Base-by-base conservation (phyloP, 208 protist species). In the Trypanosoma platydactyli region DNA sequence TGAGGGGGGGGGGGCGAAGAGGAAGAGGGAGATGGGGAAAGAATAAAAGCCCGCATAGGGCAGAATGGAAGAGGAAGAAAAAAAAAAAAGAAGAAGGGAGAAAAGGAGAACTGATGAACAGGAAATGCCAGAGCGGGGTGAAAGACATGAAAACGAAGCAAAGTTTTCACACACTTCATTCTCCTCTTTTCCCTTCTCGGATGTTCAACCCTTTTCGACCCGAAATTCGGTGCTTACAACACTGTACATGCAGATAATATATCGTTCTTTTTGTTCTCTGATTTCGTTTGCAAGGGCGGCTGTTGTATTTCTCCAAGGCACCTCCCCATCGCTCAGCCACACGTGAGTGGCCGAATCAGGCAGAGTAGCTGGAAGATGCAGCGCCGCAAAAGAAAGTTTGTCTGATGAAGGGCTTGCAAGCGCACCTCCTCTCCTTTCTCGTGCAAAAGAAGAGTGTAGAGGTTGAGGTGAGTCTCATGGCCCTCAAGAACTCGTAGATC, bases 381-480 rank as follows among this genome's bases (percentile, higher is more conserved):
- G 3, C 80, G 80, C 7, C 87, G 84, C 16, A 97, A 73, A n/a
- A 97, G 82, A 67, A 86, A 92, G 71, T 95, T 95, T 1, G 86
- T 87, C 20, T 72, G 63, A n/a, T 74, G 54, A 30, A 87, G 46
- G 52, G 88, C 80, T n/a, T 49, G 58, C 25, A 76, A 57, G 35
- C 94, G 55, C 29, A 79, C 68, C 16, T 91, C 86, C 44, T 95
- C 81, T 0, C 77, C 76, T 41, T 80, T 66, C 29, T 90, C 38
- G 0, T 88, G 59, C 7, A 72, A 30, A 5, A 94, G 68, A 29
- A 91, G 57, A 30, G 80, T 76, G 77, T 91, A 91, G 15, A 97
- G 74, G 53, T 97, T 94, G 52, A 83, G 77, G 71, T 97, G 92
- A 27, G 88, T 88, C 64, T 88, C 83, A 15, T 81, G 46, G 5